These are phyloP conservation scores for Alopecurus myosuroides DNA, from an alignment of 176 grass and related monocot species.

Conservation along the genomic window DNA sequence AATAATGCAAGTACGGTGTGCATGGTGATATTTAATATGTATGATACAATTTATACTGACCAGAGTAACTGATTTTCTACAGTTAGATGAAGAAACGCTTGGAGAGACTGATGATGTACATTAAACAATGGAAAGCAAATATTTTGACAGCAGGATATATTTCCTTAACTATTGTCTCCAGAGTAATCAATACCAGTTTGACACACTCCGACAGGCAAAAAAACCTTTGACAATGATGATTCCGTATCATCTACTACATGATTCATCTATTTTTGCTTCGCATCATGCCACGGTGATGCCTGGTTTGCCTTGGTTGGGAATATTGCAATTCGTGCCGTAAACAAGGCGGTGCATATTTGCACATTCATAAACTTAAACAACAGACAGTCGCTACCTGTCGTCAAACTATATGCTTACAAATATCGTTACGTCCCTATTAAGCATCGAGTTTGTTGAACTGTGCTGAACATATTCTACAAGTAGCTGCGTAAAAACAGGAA, in stretches of 20 bases:
- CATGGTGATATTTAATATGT: constrained; percentile 4
- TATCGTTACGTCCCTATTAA: constrained; percentile 1
- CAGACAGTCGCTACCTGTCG: constrained; percentile 5
- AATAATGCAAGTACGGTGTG: background rate
- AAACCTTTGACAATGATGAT: constrained; percentile 98
- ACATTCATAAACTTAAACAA: constrained; percentile 60
- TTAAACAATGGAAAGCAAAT: constrained; percentile 59
- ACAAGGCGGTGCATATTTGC: constrained; percentile 41
- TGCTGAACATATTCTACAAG: too few relatives aligned
- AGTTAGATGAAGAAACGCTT: constrained; percentile 50
- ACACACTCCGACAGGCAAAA: constrained; percentile 81
- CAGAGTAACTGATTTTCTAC: constrained; percentile 24
- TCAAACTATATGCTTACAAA: constrained; percentile 31
- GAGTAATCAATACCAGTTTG: constrained; percentile 80
- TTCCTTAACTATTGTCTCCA: too few relatives aligned
- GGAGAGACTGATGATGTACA: constrained; percentile 65
- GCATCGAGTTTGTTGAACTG: background rate
- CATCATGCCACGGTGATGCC: constrained; percentile 56
- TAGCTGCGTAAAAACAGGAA: background rate
- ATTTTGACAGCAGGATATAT: constrained; percentile 86
- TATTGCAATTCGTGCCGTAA: constrained; percentile 71
- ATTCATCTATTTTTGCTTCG: constrained; percentile 46
- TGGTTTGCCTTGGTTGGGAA: constrained; percentile 47
- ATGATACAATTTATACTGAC: too few relatives aligned
- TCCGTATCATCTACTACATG: constrained; percentile 80